A percentile compares a stretch with the other conserved stretches of the same genome.
These are phyloP conservation scores for Phytophthora megakarya DNA, from an alignment of 352 stramenopile genomes.

Conservation along the genomic window DNA sequence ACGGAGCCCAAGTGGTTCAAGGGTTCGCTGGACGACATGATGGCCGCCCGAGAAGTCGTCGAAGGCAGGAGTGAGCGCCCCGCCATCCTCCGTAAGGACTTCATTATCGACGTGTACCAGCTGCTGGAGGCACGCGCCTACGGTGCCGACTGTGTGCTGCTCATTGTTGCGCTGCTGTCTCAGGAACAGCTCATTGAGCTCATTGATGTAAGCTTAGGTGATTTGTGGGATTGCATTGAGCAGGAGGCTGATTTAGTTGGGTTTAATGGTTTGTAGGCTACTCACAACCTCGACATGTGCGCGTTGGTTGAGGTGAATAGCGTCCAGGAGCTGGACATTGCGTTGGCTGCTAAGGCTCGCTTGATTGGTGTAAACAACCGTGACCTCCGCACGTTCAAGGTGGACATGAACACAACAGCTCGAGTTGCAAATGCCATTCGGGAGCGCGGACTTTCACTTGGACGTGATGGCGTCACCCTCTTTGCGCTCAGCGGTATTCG, in stretches of 20 bases:
- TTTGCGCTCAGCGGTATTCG: slow-evolving; percentile 97
- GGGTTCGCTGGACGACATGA: slow-evolving; percentile 92
- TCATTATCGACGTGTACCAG: slow-evolving; percentile 96
- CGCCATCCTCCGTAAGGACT: slow-evolving; percentile 93
- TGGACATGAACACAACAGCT: slow-evolving; percentile 96
- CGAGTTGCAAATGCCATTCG: slow-evolving; percentile 88
- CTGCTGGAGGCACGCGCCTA: slow-evolving; percentile 93
- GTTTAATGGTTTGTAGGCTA: slow-evolving; percentile 51
- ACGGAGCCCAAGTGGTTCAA: slow-evolving; percentile 99
- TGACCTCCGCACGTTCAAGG: slow-evolving; percentile 98
- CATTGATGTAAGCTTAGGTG: slow-evolving; percentile 61
- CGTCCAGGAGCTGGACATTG: slow-evolving; percentile 94
- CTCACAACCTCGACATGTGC: slow-evolving; percentile 94
- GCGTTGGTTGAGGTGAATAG: slow-evolving; percentile 98
- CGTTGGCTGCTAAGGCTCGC: slow-evolving; percentile 88
- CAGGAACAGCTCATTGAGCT: slow-evolving; percentile 60
- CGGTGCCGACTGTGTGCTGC: slow-evolving; percentile 96
- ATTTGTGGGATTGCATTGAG: not conserved
- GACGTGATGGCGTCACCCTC: slow-evolving; percentile 80
- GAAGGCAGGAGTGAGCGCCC: slow-evolving; percentile 52
- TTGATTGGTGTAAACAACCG: slow-evolving; percentile 99
- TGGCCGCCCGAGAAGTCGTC: slow-evolving; percentile 54
- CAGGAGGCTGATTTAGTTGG: not conserved
- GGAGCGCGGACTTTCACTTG: slow-evolving; percentile 68
- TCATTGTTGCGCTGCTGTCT: slow-evolving; percentile 95